Base-by-base conservation (phyloP, 805 yeast species). In the Metschnikowia baotianmanensis region DNA sequence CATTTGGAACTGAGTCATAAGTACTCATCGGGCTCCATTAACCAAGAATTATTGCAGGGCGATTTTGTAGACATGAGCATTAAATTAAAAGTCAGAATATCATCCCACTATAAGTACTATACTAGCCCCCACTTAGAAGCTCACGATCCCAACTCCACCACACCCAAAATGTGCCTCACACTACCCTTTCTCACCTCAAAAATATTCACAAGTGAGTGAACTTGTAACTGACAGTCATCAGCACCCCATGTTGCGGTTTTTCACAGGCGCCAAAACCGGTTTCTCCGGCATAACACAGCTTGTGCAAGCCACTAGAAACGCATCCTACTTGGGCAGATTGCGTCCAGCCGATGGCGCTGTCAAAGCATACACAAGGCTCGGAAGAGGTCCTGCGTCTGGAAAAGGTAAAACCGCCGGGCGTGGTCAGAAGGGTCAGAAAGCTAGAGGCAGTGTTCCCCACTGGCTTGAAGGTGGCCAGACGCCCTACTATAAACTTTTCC, bases 401-500 rank as follows among this genome's bases (percentile, higher is more conserved):
- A 72, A 77, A 51, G 99, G 99, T 70, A 90, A 91, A 65, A 93
- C 98, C 3, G 80, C 97, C 6, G 96, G 96, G 35, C 77, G 98
- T 63, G 99, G 99, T 73, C 96, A 87, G 58, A 93, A 93, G 69
- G 99, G 99, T 79, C 98, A 91, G 63, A 91, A 91, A 69, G 96
- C 98, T 9, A 80, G 98, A 67, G 86, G 91, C 27, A 78, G 82
- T 30, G 91, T 91, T 22, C 91, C 89, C 42, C 78, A 84, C 44
- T 87, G 95, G 91, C 88, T 91, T 61, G 99, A 93, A 72, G 99
- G 99, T 79, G 98, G 99, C 61, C 99, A 93, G 62, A 93, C 98
- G 2, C 98, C 97, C 19, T 80, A 83, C 58, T 80, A 80, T 63
- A 77, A 85, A 63, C 69, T 85, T 51, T 81, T 87, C 65, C 96